Evolutionary conservation across 2,329 filamentous ascomycete species (phyloP).

Genomic region (Thielaviopsis ethacetica): DNA sequence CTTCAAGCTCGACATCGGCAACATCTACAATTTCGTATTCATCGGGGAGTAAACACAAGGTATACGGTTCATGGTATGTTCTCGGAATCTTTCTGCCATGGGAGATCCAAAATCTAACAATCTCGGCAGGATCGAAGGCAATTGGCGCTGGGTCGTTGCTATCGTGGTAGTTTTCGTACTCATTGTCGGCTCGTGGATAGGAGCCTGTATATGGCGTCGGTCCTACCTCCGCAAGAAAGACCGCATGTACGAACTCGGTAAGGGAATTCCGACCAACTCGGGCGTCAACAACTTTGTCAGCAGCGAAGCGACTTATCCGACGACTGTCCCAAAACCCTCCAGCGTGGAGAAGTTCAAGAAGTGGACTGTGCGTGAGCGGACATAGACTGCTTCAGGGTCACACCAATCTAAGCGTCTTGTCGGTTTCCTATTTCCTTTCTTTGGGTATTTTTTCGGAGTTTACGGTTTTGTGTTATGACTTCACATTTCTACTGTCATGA

Average conservation of each 20-base stretch:
- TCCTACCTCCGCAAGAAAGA: slow-evolving; percentile 58
- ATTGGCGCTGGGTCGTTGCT: slow-evolving; percentile 73
- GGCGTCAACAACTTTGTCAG: slow-evolving; percentile 15
- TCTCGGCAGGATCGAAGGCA: slow-evolving; percentile 41
- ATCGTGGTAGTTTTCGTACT: slow-evolving; percentile 56
- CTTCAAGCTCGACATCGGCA: slow-evolving; percentile 12
- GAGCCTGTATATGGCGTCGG: slow-evolving; percentile 54
- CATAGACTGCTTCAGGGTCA: slow-evolving; percentile 18
- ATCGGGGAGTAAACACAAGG: background rate
- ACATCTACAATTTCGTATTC: slow-evolving; percentile 9
- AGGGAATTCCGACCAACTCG: slow-evolving; percentile 19
- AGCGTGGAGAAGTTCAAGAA: slow-evolving; percentile 27
- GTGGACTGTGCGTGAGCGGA: slow-evolving; percentile 29
- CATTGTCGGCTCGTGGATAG: slow-evolving; percentile 49
- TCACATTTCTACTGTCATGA: background rate
- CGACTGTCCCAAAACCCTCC: slow-evolving; percentile 10
- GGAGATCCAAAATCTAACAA: background rate
- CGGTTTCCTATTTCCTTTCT: background rate
- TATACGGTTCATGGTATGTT: slow-evolving; percentile 9
- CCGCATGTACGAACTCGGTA: slow-evolving; percentile 32
- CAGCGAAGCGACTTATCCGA: slow-evolving; percentile 22
- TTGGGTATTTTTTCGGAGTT: background rate
- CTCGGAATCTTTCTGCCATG: background rate
- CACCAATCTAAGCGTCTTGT: background rate
- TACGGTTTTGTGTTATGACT: background rate